A percentile compares a stretch with the other conserved stretches of the same genome.
Evolutionary conservation across 2,329 filamentous ascomycete species (phyloP).

Genomic region (Talaromyces sp.): DNA sequence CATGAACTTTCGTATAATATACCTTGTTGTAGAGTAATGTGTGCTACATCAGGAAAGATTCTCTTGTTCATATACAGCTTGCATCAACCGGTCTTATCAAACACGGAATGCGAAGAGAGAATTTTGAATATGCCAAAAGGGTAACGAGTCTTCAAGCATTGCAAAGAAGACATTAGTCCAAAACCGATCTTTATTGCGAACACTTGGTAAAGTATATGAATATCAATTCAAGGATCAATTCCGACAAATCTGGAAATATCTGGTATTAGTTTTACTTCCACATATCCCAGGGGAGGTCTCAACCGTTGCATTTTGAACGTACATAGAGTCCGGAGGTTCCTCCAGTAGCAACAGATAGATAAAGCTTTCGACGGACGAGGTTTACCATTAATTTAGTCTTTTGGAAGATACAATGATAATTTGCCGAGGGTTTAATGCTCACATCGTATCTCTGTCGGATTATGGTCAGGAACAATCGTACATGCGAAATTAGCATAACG

Average conservation of each 20-base stretch:
- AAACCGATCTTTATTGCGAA: neutral
- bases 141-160: neutral
- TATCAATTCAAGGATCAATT: neutral
- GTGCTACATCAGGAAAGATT: neutral
- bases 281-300: neutral
- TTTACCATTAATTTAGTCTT: neutral
- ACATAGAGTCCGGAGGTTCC: conserved; percentile 8
- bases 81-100: neutral
- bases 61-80: neutral
- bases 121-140: neutral
- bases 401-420: neutral
- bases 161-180: neutral
- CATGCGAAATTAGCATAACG: neutral
- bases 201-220: too few relatives aligned
- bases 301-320: neutral
- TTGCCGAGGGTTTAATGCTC: neutral
- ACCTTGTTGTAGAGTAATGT: neutral
- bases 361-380: neutral
- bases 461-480: neutral
- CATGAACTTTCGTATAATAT: neutral
- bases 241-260: neutral
- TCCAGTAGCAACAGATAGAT: neutral
- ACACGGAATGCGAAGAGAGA: neutral
- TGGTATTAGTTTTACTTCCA: neutral
- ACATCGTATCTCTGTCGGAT: conserved; percentile 1